Percentiles rank a stretch among this genome's conserved stretches.
Evolutionary conservation across 2,329 filamentous ascomycete genomes (phyloP).

Genomic region (Claviceps africana): DNA sequence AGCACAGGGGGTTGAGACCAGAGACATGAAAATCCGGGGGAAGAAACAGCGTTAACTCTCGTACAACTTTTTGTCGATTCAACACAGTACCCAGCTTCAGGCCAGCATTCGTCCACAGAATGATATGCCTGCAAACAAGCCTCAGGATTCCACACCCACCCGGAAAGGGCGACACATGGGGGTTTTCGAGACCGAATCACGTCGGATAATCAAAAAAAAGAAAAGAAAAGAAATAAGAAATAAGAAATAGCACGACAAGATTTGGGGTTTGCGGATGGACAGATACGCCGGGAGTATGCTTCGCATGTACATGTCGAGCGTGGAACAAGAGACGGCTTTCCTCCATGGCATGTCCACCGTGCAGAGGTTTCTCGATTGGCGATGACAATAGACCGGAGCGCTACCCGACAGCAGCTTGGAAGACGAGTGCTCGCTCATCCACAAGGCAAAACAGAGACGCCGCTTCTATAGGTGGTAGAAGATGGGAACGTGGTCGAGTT

Average conservation of each 20-base stretch:
- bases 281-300: not conserved
- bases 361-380: not conserved
- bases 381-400: not conserved
- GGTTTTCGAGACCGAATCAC: not conserved
- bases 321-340: not conserved
- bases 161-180: not conserved
- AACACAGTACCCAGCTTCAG: not conserved
- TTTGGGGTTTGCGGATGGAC: not conserved
- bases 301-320: not conserved
- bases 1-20: slow-evolving; percentile 7
- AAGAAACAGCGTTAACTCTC: not conserved
- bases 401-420: not conserved
- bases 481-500: not conserved
- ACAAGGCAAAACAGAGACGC: not conserved
- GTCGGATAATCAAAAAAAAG: too few relatives aligned
- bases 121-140: not conserved
- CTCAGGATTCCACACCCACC: too few relatives aligned
- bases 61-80: not conserved
- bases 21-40: not conserved
- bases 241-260: too few relatives aligned
- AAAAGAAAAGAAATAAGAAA: too few relatives aligned
- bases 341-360: not conserved
- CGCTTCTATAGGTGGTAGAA: not conserved
- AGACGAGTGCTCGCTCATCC: not conserved
- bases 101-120: not conserved